phyloP scores from a whole-genome alignment of 2,329 filamentous ascomycete genomes.

The Blastomyces gilchristii region DNA sequence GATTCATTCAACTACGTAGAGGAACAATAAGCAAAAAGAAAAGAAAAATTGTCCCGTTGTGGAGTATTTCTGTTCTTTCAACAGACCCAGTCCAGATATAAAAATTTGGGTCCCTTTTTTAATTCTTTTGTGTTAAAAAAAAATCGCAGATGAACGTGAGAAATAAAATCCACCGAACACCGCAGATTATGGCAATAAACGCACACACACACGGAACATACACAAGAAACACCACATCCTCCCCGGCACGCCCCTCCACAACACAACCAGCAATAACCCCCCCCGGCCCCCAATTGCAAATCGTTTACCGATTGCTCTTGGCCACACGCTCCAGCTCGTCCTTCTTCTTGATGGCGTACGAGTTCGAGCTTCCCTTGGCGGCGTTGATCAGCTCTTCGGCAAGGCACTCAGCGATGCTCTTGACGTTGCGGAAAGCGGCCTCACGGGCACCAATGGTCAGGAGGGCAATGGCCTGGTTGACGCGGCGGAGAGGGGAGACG shows the following conservation, averaged over 20 bases:
- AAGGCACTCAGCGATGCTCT: slow-evolving; percentile 98
- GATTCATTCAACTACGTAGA: slow-evolving; percentile 34
- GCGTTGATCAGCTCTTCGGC: slow-evolving; percentile 99
- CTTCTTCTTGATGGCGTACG: slow-evolving; percentile 99
- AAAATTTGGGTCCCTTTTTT: slow-evolving; percentile 1
- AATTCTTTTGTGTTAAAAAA: neutral
- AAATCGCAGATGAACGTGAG: slow-evolving; percentile 22
- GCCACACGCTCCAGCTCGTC: slow-evolving; percentile 99
- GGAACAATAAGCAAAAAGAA: slow-evolving; percentile 14
- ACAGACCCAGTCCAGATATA: slow-evolving; percentile 2
- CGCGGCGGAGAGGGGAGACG: slow-evolving; percentile 97
- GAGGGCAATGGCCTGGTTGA: slow-evolving; percentile 99
- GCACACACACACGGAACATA: slow-evolving; percentile 30
- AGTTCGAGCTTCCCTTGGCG: slow-evolving; percentile 99
- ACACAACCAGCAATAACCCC: slow-evolving; percentile 20
- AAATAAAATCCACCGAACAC: slow-evolving; percentile 6
- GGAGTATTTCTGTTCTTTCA: neutral
- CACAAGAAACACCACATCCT: slow-evolving; percentile 13
- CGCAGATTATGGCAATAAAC: slow-evolving; percentile 5
- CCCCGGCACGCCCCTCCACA: slow-evolving; percentile 23
- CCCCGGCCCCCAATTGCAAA: slow-evolving; percentile 31
- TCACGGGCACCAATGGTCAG: slow-evolving; percentile 98
- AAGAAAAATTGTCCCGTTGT: neutral
- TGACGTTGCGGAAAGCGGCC: slow-evolving; percentile 99
- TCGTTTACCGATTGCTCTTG: slow-evolving; percentile 98